Conservation (phyloP, 2,329 filamentous ascomycete genomes). For the Hymenoscyphus albidus region DNA sequence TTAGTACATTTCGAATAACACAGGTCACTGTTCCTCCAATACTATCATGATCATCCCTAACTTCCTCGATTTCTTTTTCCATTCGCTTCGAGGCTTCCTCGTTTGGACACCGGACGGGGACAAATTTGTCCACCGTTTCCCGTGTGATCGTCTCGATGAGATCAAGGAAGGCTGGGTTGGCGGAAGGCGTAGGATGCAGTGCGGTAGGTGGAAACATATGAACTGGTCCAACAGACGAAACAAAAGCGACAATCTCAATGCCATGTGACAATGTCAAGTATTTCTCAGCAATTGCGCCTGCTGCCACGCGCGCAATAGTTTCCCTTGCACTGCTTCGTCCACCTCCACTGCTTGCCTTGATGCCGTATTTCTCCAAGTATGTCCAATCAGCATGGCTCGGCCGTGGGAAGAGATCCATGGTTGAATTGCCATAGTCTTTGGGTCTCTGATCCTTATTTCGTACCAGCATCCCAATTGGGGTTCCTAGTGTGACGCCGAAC, state of each 20-base stretch:
- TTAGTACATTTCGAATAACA: slow-evolving; percentile 80
- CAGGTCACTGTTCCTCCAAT: slow-evolving; percentile 95
- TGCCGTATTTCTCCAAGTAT: slow-evolving; percentile 94
- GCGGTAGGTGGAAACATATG: slow-evolving; percentile 71
- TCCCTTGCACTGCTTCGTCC: slow-evolving; percentile 89
- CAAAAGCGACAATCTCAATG: slow-evolving; percentile 88
- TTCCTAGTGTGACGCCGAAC: slow-evolving; percentile 83
- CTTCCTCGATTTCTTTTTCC: slow-evolving; percentile 73
- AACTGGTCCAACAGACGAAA: slow-evolving; percentile 76
- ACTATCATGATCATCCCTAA: slow-evolving; percentile 75
- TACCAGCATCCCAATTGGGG: slow-evolving; percentile 83
- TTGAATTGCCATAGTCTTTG: slow-evolving; percentile 83
- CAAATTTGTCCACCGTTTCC: slow-evolving; percentile 72
- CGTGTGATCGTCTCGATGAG: slow-evolving; percentile 71
- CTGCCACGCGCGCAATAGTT: slow-evolving; percentile 89
- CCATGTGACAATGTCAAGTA: slow-evolving; percentile 77
- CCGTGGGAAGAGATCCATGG: slow-evolving; percentile 87
- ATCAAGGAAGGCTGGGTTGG: slow-evolving; percentile 74
- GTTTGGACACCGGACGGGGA: slow-evolving; percentile 86
- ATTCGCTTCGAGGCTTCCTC: slow-evolving; percentile 62
- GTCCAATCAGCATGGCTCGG: slow-evolving; percentile 96
- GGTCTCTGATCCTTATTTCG: slow-evolving; percentile 91
- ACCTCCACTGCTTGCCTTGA: slow-evolving; percentile 86
- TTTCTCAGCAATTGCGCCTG: slow-evolving; percentile 89
- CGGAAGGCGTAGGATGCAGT: slow-evolving; percentile 63